Evolutionary conservation across 2,329 filamentous ascomycete genomes (phyloP), one percentile per base, ranked within the genome.

Genomic region (Myriosclerotinia curreyana): DNA sequence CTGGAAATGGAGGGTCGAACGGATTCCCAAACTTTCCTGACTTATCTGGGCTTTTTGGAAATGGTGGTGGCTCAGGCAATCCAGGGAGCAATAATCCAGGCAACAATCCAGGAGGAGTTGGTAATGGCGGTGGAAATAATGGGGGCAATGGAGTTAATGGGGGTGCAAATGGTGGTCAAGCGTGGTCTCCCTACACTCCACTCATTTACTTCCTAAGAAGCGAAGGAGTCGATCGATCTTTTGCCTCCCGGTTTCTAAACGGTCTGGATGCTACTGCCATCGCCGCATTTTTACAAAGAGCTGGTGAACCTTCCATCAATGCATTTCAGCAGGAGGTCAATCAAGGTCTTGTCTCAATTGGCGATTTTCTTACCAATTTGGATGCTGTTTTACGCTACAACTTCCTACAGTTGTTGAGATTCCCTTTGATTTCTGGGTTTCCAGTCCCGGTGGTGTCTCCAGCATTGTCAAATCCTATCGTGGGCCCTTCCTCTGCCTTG

Each of bases 181-280:
- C 28, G 28, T 56, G 53, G 53, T 44, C 53, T n/a, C 53, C 53
- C 22, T 44, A 42, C 7, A 55, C 53, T 44, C 36, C 53, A 44
- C 53, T 55, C 2, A 4, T 31, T 5, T 22, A 44, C 31, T 55
- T 55, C 20, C 38, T 55, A 20, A 38, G 17, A 44, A 38, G 53
- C 22, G 38, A 42, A 55, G 53, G 53, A n/a, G 38, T 28, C 0
- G 31, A 44, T 42, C 20, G 17, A 31, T 40, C 17, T 28, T 56
- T n/a, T n/a, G 0, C 1, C 12, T 56, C 38, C 25, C 53, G 31
- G 38, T 44, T 44, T 15, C 40, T 56, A 4, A 31, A 31, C 17
- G 20, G 22, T 6, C 44, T 56, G 17, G 38, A 44, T 44, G 38
- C 25, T 56, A 6, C 53, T 14, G 17, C 15, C 25, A 2, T 56